Percentiles rank a stretch among this genome's conserved stretches.
These are phyloP conservation scores for Tetracladium setigerum DNA, from an alignment of 495 filamentous ascomycete species.

Conservation along the genomic window DNA sequence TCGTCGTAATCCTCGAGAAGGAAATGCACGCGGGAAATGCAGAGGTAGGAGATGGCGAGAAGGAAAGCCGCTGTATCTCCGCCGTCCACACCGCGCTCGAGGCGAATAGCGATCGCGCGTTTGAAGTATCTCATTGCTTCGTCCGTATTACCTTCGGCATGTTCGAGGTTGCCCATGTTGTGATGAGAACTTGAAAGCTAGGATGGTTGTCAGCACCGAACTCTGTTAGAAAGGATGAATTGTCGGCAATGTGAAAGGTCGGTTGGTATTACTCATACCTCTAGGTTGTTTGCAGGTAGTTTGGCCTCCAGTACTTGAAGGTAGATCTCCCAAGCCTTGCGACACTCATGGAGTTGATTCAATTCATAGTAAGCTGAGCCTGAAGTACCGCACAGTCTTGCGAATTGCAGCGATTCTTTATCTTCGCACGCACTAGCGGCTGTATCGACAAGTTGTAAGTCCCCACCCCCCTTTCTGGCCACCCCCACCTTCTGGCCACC, in stretches of 20 bases:
- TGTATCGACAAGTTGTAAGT: constrained; percentile 4
- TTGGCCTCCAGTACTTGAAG: not conserved
- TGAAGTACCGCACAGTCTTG: not conserved
- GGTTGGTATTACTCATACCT: constrained; percentile 2
- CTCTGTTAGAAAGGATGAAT: not conserved
- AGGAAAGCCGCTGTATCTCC: constrained; percentile 9
- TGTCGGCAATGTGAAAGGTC: no score
- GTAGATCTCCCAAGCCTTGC: constrained; percentile 4
- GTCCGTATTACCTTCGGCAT: constrained; percentile 1
- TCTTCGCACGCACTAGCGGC: constrained; percentile 6
- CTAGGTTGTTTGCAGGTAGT: not conserved
- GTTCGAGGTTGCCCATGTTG: constrained; percentile 12
- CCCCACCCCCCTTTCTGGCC: no score
- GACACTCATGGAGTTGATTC: constrained; percentile 5
- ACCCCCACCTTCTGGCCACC: no score
- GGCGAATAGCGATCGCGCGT: constrained; percentile 8
- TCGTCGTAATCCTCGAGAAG: constrained; percentile 3
- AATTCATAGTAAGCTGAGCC: constrained; percentile 6
- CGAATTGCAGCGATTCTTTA: constrained; percentile 7
- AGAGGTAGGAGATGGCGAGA: constrained; percentile 12
- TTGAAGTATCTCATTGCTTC: constrained; percentile 10
- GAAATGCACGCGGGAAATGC: constrained; percentile 12
- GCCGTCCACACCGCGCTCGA: not conserved
- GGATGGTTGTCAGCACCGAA: constrained; percentile 1
- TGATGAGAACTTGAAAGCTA: constrained; percentile 4